A percentile compares a stretch with the other conserved stretches of the same genome.
Evolutionary conservation across 345 rosid genomes (phyloP).

Genomic region (Raphanus raphanistrum): DNA sequence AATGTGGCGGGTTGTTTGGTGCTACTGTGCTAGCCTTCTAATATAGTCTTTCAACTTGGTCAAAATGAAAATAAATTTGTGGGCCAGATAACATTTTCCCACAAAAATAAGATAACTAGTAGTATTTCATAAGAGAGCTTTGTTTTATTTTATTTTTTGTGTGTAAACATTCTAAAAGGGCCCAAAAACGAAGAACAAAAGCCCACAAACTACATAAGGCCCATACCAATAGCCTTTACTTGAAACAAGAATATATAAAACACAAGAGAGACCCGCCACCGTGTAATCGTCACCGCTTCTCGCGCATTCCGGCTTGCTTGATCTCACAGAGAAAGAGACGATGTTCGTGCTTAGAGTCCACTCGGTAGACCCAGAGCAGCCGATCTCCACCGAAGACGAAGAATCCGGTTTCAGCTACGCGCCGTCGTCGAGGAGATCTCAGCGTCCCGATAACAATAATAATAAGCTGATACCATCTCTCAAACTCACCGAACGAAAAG

Average conservation of each 20-base stretch:
- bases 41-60: slow-evolving; percentile 1
- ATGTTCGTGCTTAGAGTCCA: slow-evolving; percentile 87
- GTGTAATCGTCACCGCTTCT: background rate
- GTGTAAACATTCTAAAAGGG: no score
- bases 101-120: no score
- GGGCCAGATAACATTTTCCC: background rate
- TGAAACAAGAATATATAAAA: background rate
- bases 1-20: slow-evolving; percentile 4
- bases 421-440: slow-evolving; percentile 29
- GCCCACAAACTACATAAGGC: background rate
- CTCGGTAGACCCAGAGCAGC: slow-evolving; percentile 72
- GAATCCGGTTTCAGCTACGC: slow-evolving; percentile 48
- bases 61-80: background rate
- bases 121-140: no score
- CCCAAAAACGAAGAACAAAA: background rate
- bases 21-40: background rate
- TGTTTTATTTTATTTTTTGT: no score
- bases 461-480: slow-evolving; percentile 39
- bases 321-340: background rate
- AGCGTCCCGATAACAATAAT: background rate
- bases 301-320: background rate
- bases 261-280: background rate
- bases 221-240: background rate
- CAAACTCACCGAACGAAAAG: slow-evolving; percentile 63
- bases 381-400: slow-evolving; percentile 54